Base-by-base conservation (phyloP, 2,329 filamentous ascomycete genomes). In the Cytospora paraplurivora region DNA sequence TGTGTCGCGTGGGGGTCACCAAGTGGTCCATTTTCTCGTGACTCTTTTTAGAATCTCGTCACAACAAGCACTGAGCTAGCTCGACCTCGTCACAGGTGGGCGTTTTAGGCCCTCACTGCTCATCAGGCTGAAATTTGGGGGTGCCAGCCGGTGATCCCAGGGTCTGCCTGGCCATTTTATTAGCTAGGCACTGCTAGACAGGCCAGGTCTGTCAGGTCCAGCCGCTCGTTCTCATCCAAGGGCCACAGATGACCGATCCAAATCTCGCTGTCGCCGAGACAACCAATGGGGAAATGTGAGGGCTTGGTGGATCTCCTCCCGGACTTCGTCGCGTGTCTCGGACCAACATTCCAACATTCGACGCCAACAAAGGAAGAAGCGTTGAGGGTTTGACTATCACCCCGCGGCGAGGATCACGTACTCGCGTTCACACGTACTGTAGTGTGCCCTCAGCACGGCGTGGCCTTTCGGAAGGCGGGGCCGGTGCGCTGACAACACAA, bases 181-280 rank as follows among this genome's bases (percentile, higher is more conserved):
- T 27, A 27, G 35, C 35, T 6, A 7, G 34, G 34, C 34, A 35
- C 34, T 6, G 7, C 34, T 35, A 27, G 27, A 27, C 27, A 27
- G 27, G 27, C 27, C 27, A 27, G 27, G 27, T 27, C 27, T 27
- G 27, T 27, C 27, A 27, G 27, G 27, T 27, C 27, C 27, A 27
- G 27, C 27, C 27, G 27, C 3, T 17, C 17, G 17, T 41, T 41
- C 38, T n/a, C 44, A 44, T 56, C 56, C 33, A 51, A 35, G 63
- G 63, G 53, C 54, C 62, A 56, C 52, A 37, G 58, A 41, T 27
- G 47, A 44, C 34, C 34, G 51, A 55, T 52, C 51, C 51, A 51
- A 53, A 32, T 41, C 47, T 63, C 64, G 64, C 61, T 53, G 61
- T 63, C 52, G 55, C 61, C 64, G 64, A 66, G 17, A 58, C 54